A percentile compares a stretch with the other conserved stretches of the same genome.
Evolutionary conservation across 371 early-diverging fungal species (phyloP).

Genomic region (Haplosporangium sp.): DNA sequence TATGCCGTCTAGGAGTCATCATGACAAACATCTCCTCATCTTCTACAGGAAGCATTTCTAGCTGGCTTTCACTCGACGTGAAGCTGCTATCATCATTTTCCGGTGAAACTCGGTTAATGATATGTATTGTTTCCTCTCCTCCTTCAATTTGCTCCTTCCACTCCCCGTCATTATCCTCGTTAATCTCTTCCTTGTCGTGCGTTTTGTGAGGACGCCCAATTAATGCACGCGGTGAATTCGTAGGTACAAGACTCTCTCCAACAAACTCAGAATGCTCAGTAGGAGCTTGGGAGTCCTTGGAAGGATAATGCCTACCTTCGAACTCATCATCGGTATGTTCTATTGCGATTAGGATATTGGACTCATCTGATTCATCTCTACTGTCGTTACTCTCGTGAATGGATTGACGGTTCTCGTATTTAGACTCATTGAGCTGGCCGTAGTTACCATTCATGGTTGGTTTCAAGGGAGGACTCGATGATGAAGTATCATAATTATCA

Average conservation of each 20-base stretch:
- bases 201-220: not conserved
- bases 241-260: not conserved
- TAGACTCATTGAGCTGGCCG: not conserved
- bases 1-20: conserved; percentile 4
- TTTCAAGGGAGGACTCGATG: not conserved
- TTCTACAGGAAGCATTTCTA: conserved; percentile 19
- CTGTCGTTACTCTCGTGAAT: not conserved
- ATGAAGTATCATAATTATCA: not conserved
- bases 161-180: not conserved
- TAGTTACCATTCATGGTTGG: not conserved
- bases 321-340: conserved; percentile 15
- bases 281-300: conserved; percentile 5
- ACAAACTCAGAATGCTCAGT: conserved; percentile 6
- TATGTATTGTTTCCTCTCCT: conserved; percentile 20
- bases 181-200: not conserved
- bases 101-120: conserved; percentile 13
- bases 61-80: conserved; percentile 10
- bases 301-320: not conserved
- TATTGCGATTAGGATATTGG: conserved; percentile 27
- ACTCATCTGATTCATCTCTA: conserved; percentile 4
- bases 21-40: conserved; percentile 21
- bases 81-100: not conserved
- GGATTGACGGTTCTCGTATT: not conserved
- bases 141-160: not conserved
- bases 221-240: not conserved